Evolutionary conservation across 352 stramenopile species (phyloP), one percentile per base, ranked within the genome.

Genomic region (Phytophthora quininea): DNA sequence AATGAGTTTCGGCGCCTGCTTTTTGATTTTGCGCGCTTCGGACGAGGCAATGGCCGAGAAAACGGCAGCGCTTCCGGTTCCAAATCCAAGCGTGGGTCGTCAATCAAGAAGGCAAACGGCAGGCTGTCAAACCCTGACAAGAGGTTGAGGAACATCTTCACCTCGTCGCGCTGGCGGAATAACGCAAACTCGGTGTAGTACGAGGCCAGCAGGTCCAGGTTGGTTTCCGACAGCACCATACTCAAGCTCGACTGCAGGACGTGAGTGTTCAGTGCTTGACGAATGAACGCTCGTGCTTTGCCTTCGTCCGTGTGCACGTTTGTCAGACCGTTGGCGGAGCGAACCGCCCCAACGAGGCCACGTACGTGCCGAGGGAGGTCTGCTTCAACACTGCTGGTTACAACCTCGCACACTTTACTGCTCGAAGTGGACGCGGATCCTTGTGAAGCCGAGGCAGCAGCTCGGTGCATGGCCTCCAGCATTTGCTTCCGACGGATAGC

Each of bases 221-320:
- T 95, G 54, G 77, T 84, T 55, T 92, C 85, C 14, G 73, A 81
- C 3, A 93, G 71, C 19, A 92, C 77, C 64, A 93, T 78, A 30
- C 71, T 79, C 74, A 95, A 85, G 59, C 77, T 88, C 1, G 85
- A 67, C 32, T 88, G 66, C 49, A 95, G 71, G 52, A 93, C 73
- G 62, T 93, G 87, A 64, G 86, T 95, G 58, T 95, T 95, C 42
- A 95, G 82, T 24, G 84, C 84, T 73, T 95, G 87, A 9, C 87
- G 82, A 31, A 92, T 56, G 45, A 95, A 95, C 4, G 84, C 85
- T 40, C 87, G 78, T 10, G 85, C 79, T 61, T 93, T 93, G 31
- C 87, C 87, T 73, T 93, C 85, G 47, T 95, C 87, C 4, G 77
- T 80, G 14, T 71, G 61, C 19, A 95, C 87, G 53, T 87, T 92